Conservation (phyloP, 2,329 filamentous ascomycete species). For the Cordyceps javanica region DNA sequence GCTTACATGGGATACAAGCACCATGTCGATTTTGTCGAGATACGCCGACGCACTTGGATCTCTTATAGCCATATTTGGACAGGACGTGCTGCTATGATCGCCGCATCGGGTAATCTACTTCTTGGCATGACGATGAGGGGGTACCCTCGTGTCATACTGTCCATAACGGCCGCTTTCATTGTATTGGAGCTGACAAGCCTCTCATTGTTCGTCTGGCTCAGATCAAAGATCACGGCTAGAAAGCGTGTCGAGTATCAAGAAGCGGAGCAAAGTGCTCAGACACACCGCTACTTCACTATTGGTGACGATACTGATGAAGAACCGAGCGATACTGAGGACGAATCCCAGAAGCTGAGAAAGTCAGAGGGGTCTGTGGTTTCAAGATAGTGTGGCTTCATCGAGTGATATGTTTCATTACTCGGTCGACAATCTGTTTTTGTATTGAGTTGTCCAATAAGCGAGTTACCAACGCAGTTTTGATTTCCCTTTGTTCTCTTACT, state of each 20-base stretch:
- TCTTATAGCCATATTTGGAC: conserved; percentile 13
- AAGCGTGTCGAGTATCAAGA: background rate
- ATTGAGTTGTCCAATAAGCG: background rate
- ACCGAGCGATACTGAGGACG: background rate
- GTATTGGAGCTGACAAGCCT: background rate
- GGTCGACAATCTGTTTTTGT: background rate
- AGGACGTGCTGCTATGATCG: conserved; percentile 12
- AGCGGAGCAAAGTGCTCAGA: background rate
- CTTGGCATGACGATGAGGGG: conserved; percentile 9
- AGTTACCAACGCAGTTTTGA: background rate
- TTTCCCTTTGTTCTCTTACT: background rate
- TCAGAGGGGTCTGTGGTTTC: background rate
- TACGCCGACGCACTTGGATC: conserved; percentile 17
- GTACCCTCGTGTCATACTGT: background rate
- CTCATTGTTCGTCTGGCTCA: background rate
- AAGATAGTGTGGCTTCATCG: background rate
- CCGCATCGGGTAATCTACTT: background rate
- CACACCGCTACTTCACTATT: background rate
- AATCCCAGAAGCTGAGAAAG: background rate
- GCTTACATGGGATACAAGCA: conserved; percentile 17
- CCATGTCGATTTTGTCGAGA: conserved; percentile 17
- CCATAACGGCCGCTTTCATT: background rate
- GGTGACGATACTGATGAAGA: conserved; percentile 3
- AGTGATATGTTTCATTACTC: background rate
- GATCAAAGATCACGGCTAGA: background rate